Evolutionary conservation across 1,139 yeast genomes (phyloP), one percentile per base, ranked within the genome.

Genomic region (Yarrowia galli): DNA sequence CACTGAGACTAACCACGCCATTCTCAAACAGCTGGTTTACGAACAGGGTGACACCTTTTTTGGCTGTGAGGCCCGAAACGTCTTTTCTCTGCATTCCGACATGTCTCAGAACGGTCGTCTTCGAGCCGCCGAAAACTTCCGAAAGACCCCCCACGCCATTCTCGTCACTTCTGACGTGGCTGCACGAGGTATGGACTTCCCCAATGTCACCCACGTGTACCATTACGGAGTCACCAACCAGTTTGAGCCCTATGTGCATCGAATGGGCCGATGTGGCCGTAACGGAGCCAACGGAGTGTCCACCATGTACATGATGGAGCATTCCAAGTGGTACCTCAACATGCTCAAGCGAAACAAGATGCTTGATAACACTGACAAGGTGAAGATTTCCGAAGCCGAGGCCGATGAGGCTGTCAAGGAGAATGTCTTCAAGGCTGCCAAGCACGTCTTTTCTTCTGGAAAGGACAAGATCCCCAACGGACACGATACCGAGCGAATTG

Each of bases 251-350:
- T 93, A 93, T 76, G 87, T 93, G 67, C 99, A 95, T 78, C 87
- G 97, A 78, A 89, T 93, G 73, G 99, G 99, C 70, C 89, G 99
- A 83, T 93, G 98, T 25, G 98, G 97, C 63, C 87, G 99, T 80
- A 97, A 95, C 69, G 98, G 98, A 70, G 85, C 85, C 71, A 81
- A 83, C 45, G 99, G 99, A 72, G 74, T 76, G 63, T 79, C 81
- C 28, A 70, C 72, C 46, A 68, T 79, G 68, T 72, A 74, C 68
- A 69, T 78, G 67, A 72, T 78, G 48, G 71, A 71, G 16, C 73
- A 70, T 48, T 76, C 75, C 66, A 58, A 53, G 48, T 71, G 71
- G 38, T 75, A 69, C 68, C 69, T 75, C 45, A 69, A 69, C 48
- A 69, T 70, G 22, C 71, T 75, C 36, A 48, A 68, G 38, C 68